Conservation (phyloP, 257 asterid genomes). For the Solanum virginianum region DNA sequence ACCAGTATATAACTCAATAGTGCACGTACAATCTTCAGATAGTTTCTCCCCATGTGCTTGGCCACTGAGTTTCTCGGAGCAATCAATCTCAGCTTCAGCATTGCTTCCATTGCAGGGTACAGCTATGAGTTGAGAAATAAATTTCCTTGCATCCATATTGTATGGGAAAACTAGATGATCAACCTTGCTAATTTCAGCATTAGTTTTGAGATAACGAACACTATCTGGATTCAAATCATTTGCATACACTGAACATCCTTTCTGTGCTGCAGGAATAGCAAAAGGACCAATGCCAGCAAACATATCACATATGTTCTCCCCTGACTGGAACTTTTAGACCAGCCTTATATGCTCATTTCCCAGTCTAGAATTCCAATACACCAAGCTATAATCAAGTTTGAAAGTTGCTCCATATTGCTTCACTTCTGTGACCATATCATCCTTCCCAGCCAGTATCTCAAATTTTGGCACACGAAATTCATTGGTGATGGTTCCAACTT, state of each 20-base stretch:
- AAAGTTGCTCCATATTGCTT: slow-evolving; percentile 76
- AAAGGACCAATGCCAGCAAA: slow-evolving; percentile 97
- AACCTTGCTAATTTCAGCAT: slow-evolving; percentile 75
- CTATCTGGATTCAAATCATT: slow-evolving; percentile 94
- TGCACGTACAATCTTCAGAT: slow-evolving; percentile 24
- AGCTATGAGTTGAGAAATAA: slow-evolving; percentile 45
- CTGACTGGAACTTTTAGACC: slow-evolving; percentile 53
- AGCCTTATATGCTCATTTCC: slow-evolving; percentile 89
- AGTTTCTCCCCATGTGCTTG: slow-evolving; percentile 9
- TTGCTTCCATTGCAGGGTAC: slow-evolving; percentile 38
- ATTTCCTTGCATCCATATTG: slow-evolving; percentile 79
- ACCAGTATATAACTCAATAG: slow-evolving; percentile 7
- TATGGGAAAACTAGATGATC: slow-evolving; percentile 51
- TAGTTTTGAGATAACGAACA: slow-evolving; percentile 55
- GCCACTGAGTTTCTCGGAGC: slow-evolving; percentile 18
- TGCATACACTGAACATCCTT: slow-evolving; percentile 84
- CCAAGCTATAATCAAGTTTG: slow-evolving; percentile 93
- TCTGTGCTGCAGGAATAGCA: slow-evolving; percentile 92
- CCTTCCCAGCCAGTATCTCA: slow-evolving; percentile 79
- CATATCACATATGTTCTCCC: slow-evolving; percentile 80
- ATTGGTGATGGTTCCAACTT: slow-evolving; percentile 77
- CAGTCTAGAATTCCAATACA: slow-evolving; percentile 94
- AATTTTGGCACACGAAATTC: slow-evolving; percentile 94
- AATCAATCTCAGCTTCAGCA: slow-evolving; percentile 18
- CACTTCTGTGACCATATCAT: slow-evolving; percentile 82